Base-by-base conservation (phyloP, 2,329 filamentous ascomycete species). In the Fusarium coffeatum region DNA sequence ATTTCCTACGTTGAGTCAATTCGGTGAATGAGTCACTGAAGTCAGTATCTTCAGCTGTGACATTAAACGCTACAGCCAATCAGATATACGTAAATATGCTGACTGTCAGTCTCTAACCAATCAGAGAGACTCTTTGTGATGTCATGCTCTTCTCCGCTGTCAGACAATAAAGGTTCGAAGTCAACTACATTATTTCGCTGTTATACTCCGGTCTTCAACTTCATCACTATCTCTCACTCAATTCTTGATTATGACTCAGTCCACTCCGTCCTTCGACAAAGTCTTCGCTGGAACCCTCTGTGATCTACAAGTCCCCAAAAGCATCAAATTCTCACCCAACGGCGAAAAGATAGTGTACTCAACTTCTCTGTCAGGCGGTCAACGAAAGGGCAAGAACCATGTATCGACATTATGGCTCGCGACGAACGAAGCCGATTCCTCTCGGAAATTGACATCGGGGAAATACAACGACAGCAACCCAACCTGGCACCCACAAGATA, bases 351-450 rank as follows among this genome's bases (percentile, higher is more conserved):
- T 71, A 4, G 15, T 72, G 1, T 69, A 72, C 47, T 53, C 51
- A 2, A 67, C 68, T 30, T 46, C 16, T 28, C 42, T 60, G 1
- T 3, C 28, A 12, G n/a, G 8, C 2, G 23, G 42, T 6, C 47
- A 70, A 1, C 55, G 55, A 12, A 66, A 69, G 18, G 65, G 55
- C 25, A 72, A 66, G 25, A 53, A 63, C 5, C 10, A 13, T 7
- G 5, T 66, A 5, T 71, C 69, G 12, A 71, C 61, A 5, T 25
- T 71, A n/a, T 71, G 69, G 68, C 51, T 71, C 18, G 68, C 68
- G 3, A 60, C 55, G 8, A 6, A 37, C 6, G 34, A 71, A 30
- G 11, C 57, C 25, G 34, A 41, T 30, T 69, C 68, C 0, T 69
- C 55, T 0, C 55, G 68, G 0, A 49, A 55, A n/a, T 18, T 71